Conservation (phyloP, 495 filamentous ascomycete species). For the Cladorrhinum samala region DNA sequence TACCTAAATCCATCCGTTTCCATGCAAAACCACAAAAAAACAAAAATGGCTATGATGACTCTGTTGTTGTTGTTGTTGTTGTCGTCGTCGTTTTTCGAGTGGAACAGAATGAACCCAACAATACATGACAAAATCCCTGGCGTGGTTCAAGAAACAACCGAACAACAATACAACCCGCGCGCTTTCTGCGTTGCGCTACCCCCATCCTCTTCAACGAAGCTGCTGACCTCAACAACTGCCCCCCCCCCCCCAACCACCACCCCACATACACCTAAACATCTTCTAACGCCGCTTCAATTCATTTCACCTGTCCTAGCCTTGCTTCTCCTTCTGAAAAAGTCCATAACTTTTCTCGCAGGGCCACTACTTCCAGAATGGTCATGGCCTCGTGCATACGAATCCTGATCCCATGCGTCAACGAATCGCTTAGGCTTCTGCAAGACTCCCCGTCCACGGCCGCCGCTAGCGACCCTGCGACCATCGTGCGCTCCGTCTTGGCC, state of each 20-base stretch:
- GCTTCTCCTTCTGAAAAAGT: conserved; percentile 87
- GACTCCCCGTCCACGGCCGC: conserved; percentile 40
- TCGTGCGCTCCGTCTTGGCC: conserved; percentile 22
- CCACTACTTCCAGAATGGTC: conserved; percentile 75
- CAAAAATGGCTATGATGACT: too few relatives aligned
- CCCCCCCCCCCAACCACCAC: not conserved
- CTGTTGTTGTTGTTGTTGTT: not conserved
- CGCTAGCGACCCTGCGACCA: conserved; percentile 20
- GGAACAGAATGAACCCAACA: not conserved
- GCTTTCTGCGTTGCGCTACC: not conserved
- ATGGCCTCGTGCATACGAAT: conserved; percentile 52
- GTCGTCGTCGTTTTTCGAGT: not conserved
- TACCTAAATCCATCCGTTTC: too few relatives aligned
- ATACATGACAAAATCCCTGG: not conserved
- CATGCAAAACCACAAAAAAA: not conserved
- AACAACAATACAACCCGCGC: not conserved
- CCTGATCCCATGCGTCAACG: conserved; percentile 80
- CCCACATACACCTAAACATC: too few relatives aligned
- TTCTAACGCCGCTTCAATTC: not conserved
- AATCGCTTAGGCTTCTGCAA: conserved; percentile 85
- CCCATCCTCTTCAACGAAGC: not conserved
- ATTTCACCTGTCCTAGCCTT: conserved; percentile 61
- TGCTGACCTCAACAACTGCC: not conserved
- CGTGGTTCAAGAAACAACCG: not conserved
- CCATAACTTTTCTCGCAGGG: conserved; percentile 89